Base-by-base conservation (phyloP, 2,329 filamentous ascomycete species). In the Sordariomycetes sp. region DNA sequence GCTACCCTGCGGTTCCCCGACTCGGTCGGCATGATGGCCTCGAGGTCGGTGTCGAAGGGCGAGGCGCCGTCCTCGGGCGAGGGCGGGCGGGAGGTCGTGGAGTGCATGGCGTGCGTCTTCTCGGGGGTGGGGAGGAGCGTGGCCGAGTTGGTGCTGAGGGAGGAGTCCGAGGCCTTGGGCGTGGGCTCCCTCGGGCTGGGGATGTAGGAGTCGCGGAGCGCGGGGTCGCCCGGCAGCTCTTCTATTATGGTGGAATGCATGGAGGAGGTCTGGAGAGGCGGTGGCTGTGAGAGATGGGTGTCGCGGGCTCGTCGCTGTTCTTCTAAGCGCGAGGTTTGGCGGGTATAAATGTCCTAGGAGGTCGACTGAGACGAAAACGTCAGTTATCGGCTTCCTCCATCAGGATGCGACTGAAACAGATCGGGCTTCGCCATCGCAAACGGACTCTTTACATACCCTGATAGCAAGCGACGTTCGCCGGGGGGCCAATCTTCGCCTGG, bases 1-100 rank as follows among this genome's bases (percentile, higher is more conserved):
- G 76, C 34, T 67, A 66, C 20, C 60, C 70, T 72, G 59, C 68
- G 66, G 57, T 46, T 46, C 16, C 67, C 70, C 32, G 67, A 64
- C 34, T 68, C 66, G 28, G 60, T 60, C 65, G 76, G 71, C 52
- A 76, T 67, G 69, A 78, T 76, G 40, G 78, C 79, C 66, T 84
- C 81, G 54, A 83, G 71, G 62, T 84, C 81, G 5, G 78, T 77
- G 56, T 83, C 80, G 64, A 83, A 84, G 24, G 80, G 79, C 4
- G 28, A 32, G 28, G 28, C 79, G 59, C 67, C 64, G 50, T 67
- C 70, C 48, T 69, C 68, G 48, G 71, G 69, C 12, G 14, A 14
- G 16, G 14, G 24, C 1, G 76, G 75, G 50, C 68, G 68, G 1
- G 79, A 77, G 12, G 76, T 76, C 0, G 77, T 76, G 24, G 74